phyloP scores from a whole-genome alignment of 2,329 filamentous ascomycete genomes.

The Lecanicillium sp. region DNA sequence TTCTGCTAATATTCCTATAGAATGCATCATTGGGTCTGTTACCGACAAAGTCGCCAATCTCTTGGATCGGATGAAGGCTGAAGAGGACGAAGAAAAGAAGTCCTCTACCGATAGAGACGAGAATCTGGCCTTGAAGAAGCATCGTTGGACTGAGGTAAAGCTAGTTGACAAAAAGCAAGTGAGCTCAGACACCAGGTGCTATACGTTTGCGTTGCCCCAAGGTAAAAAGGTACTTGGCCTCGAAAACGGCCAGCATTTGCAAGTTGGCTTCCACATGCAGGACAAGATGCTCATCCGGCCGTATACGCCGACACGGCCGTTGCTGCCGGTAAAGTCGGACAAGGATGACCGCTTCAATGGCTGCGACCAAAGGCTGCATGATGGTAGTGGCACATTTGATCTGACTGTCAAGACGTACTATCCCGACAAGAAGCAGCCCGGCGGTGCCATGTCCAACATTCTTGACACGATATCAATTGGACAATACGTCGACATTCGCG shows the following conservation, averaged over 20 bases:
- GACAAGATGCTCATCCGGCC: conserved; percentile 42
- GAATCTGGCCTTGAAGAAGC: conserved; percentile 30
- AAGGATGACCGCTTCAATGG: not conserved
- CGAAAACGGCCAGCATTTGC: conserved; percentile 39
- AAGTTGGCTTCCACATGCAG: conserved; percentile 41
- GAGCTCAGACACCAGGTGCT: not conserved
- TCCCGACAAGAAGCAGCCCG: conserved; percentile 36
- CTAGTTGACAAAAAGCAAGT: conserved; percentile 12
- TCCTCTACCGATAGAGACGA: conserved; percentile 13
- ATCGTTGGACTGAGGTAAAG: conserved; percentile 38
- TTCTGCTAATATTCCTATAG: conserved; percentile 17
- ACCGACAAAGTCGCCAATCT: conserved; percentile 37
- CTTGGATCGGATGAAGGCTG: too few relatives aligned
- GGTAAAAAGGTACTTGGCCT: not conserved
- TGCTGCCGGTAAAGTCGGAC: conserved; percentile 17
- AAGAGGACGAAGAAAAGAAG: conserved; percentile 13
- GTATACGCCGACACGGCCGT: conserved; percentile 40
- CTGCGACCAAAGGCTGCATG: conserved; percentile 3
- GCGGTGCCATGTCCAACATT: conserved; percentile 45
- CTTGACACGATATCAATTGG: conserved; percentile 40
- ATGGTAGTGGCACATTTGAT: conserved; percentile 37
- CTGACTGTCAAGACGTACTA: conserved; percentile 45
- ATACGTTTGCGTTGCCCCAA: not conserved
- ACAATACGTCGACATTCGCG: conserved; percentile 42
- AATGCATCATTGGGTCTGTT: conserved; percentile 40